Evolutionary conservation across 202 grass and related monocot genomes (phyloP).

Genomic region (Schoenoplectus tabernaemontani): DNA sequence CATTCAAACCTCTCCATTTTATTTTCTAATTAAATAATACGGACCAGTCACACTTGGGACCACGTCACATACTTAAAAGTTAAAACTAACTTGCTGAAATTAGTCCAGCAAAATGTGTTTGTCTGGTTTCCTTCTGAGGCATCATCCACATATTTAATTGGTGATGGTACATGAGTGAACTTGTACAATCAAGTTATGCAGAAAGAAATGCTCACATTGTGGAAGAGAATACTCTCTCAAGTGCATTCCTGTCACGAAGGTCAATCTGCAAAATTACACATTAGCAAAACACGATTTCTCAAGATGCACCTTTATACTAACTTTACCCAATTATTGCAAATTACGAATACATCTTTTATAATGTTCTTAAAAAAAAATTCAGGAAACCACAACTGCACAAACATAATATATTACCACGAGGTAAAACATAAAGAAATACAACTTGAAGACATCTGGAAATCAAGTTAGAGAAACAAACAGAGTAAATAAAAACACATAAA

Average conservation of each 20-base stretch:
- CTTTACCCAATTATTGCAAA: neutral
- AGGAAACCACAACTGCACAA: neutral
- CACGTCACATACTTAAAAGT: neutral
- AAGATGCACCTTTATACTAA: too few species aligned
- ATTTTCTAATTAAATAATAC: neutral
- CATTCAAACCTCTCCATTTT: slow-evolving; percentile 2
- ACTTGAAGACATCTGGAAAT: neutral
- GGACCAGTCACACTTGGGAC: neutral
- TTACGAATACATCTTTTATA: neutral
- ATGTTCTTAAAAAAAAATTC: neutral
- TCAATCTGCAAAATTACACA: slow-evolving; percentile 52
- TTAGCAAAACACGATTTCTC: neutral
- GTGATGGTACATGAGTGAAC: neutral
- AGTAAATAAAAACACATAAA: neutral
- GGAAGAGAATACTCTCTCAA: slow-evolving; percentile 55
- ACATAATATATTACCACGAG: neutral
- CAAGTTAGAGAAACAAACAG: neutral
- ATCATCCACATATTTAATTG: slow-evolving; percentile 1
- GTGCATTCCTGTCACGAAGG: slow-evolving; percentile 59
- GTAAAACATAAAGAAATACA: neutral
- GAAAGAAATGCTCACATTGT: slow-evolving; percentile 39
- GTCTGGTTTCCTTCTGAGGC: neutral
- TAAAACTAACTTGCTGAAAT: neutral
- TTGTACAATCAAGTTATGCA: neutral
- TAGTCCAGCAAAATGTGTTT: neutral